Evolutionary conservation across 805 yeast genomes (phyloP), one percentile per base, ranked within the genome.

Genomic region (Suhomyces emberorum): DNA sequence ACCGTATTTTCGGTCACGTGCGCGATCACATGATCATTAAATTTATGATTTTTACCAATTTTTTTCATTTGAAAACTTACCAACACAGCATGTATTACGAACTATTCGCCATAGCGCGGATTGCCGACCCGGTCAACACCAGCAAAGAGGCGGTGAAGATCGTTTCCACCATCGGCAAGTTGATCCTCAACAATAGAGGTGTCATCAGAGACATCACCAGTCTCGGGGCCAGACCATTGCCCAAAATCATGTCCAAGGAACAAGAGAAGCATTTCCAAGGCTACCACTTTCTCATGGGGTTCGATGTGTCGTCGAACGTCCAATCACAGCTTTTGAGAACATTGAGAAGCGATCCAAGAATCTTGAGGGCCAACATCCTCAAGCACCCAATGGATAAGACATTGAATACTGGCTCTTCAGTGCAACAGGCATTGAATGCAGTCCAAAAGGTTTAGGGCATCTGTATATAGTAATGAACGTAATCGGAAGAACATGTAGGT

Each of bases 261-360:
- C 95, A 88, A 54, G 95, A 89, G 55, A 74, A 79, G 42, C 95
- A 89, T 61, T 87, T 87, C 56, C 89, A 87, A 57, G 98, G 97
- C 2, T 81, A 83, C 40, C 89, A 87, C 51, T 91, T 93, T 52
- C 61, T 84, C 40, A 78, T 91, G 80, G 70, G 85, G 15, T 93
- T 91, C 57, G 98, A 93, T 57, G 74, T 88, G 1, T 82, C 93
- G 30, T 74, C 91, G 11, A 79, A 83, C 24, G 97, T 87, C 7
- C 97, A 91, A 60, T 76, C 81, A 33, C 95, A 88, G 64, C 77
- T 93, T 39, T 63, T 81, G 45, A 76, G 95, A 63, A 79, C 93
- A 3, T 64, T 91, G 46, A 79, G 82, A 52, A 76, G 79, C 42
- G 98, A 91, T 59, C 97, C 98, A 19, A 82, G 98, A 65, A 83